Base-by-base conservation (phyloP, 2,329 filamentous ascomycete genomes). In the Simplicillium aogashimaense region DNA sequence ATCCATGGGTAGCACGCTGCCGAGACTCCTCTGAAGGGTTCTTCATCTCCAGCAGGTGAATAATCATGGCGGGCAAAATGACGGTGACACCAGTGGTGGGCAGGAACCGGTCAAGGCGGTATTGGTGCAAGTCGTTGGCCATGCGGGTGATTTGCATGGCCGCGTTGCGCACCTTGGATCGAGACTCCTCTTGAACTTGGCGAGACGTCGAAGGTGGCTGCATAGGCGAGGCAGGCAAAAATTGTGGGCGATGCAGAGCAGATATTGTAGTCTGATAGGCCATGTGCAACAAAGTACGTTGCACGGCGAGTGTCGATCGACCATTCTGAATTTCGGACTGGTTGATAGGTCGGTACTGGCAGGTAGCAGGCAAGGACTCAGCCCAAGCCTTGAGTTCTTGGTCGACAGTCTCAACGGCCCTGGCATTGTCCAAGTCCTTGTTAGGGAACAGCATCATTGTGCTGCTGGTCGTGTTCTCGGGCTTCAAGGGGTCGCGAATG, bases 361-460 rank as follows among this genome's bases (percentile, higher is more conserved):
- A 88, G 49, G 79, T 78, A 15, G 73, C 61, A 0, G 86, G 83
- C 29, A 95, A 72, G 30, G 78, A 74, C 36, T 78, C 69, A 43
- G 81, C 71, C 90, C 90, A 97, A 34, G 76, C 71, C 51, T 80
- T 77, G 38, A 97, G 72, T 58, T 89, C 83, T 36, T 77, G 68
- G 52, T 95, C 88, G 54, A 90, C 94, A 35, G 70, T 67, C 48
- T 81, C 78, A 39, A 95, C 86, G 46, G 85, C 81, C 48, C 84
- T 83, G 3, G 83, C 78, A 52, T 89, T 87, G n/a, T 86, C 80
- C 40, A 87, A 75, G 29, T 83, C 74, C 61, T 90, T 94, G 61
- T 94, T 94, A 4, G 89, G 88, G 35, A 94, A 81, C 18, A 95
- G 69, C 83, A 94, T 92, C 78, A 94, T 90, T 14, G 79, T 83